Conservation (phyloP, 495 filamentous ascomycete genomes). For the Penicillium tannophilum region DNA sequence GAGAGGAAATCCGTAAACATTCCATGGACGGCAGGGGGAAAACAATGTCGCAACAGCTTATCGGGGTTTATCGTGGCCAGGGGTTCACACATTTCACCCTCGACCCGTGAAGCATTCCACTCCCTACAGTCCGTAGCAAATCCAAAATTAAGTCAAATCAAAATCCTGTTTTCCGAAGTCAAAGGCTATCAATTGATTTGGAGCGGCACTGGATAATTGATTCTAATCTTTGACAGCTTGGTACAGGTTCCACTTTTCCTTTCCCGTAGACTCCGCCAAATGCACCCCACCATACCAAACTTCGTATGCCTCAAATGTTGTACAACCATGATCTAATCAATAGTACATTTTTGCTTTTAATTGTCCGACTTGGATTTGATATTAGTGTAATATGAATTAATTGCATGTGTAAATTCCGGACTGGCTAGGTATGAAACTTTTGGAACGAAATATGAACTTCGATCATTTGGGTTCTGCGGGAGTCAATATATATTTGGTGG, state of each 20-base stretch:
- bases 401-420: no score
- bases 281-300: no score
- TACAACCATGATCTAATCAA: no score
- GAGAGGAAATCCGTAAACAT: not conserved
- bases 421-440: no score
- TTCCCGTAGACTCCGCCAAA: not conserved
- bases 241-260: not conserved
- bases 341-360: no score
- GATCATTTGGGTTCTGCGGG: no score
- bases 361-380: no score
- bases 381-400: no score
- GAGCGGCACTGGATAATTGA: no score
- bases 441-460: no score
- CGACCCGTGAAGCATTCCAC: slow-evolving; percentile 15
- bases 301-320: no score
- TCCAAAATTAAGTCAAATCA: not conserved
- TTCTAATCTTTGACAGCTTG: not conserved
- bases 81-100: slow-evolving; percentile 20
- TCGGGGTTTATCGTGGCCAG: slow-evolving; percentile 5
- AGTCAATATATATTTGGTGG: no score
- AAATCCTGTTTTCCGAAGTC: not conserved
- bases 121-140: slow-evolving; percentile 21
- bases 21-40: not conserved
- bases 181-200: not conserved
- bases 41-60: not conserved